A percentile compares a stretch with the other conserved stretches of the same genome.
phyloP scores from a whole-genome alignment of 208 protist species.

The Crithidia thermophila region DNA sequence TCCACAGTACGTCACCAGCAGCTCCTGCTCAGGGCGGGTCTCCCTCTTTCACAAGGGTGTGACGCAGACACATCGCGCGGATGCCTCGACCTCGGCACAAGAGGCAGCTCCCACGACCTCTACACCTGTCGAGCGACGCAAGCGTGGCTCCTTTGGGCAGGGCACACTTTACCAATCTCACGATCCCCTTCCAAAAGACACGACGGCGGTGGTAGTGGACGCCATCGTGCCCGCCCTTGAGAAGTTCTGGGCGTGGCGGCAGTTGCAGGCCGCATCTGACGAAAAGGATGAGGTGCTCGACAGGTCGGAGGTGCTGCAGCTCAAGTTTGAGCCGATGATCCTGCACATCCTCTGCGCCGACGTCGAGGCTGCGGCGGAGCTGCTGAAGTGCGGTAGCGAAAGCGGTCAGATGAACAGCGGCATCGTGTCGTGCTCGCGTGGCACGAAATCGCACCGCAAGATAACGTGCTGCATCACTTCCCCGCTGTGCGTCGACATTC shows the following conservation, averaged over 20 bases:
- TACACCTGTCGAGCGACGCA: slow-evolving; percentile 31
- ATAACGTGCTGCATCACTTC: slow-evolving; percentile 86
- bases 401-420: slow-evolving; percentile 81
- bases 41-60: slow-evolving; percentile 77
- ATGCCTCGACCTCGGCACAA: background rate
- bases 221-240: slow-evolving; percentile 43
- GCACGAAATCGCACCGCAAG: slow-evolving; percentile 51
- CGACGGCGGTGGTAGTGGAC: slow-evolving; percentile 8
- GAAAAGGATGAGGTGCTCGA: slow-evolving; percentile 20
- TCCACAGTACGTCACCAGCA: slow-evolving; percentile 76
- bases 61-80: slow-evolving; percentile 3
- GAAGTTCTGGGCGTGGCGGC: slow-evolving; percentile 51
- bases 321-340: slow-evolving; percentile 90
- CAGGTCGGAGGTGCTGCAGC: slow-evolving; percentile 68
- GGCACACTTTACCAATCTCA: slow-evolving; percentile 79
- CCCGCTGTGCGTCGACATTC: slow-evolving; percentile 62
- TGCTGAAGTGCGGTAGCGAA: slow-evolving; percentile 76
- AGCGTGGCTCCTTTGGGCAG: slow-evolving; percentile 64
- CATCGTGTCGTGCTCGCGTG: slow-evolving; percentile 68
- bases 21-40: slow-evolving; percentile 73
- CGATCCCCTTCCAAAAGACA: slow-evolving; percentile 50
- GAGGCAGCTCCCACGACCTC: background rate
- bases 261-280: slow-evolving; percentile 12
- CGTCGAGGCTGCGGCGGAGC: slow-evolving; percentile 48
- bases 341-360: slow-evolving; percentile 73